phyloP scores from a whole-genome alignment of 768 basidiomycete genomes.

The Pleurotus cornucopiae region DNA sequence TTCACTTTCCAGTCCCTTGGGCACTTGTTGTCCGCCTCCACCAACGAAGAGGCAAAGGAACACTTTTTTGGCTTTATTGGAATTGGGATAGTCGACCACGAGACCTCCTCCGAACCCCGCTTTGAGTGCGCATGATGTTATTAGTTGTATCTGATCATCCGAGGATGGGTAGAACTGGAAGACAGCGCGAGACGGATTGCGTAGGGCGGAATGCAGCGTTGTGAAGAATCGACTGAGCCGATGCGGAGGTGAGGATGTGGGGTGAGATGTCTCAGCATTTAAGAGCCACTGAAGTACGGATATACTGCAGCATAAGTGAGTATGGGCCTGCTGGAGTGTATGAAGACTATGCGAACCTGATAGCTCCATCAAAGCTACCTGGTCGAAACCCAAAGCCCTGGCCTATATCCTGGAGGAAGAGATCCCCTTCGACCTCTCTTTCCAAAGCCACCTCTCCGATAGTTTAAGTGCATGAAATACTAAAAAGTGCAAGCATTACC shows the following conservation, averaged over 20 bases:
- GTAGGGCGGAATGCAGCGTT: slow-evolving; percentile 80
- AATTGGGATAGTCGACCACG: slow-evolving; percentile 96
- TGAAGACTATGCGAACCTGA: slow-evolving; percentile 53
- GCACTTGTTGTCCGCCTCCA: slow-evolving; percentile 62
- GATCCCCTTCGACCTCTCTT: slow-evolving; percentile 91
- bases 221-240: slow-evolving; percentile 88
- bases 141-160: slow-evolving; percentile 95
- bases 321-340: background rate
- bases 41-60: slow-evolving; percentile 94
- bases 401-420: slow-evolving; percentile 96
- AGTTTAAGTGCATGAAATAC: background rate
- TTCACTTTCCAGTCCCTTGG: slow-evolving; percentile 72
- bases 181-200: slow-evolving; percentile 81
- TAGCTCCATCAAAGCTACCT: slow-evolving; percentile 96
- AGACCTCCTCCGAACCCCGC: slow-evolving; percentile 97
- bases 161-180: slow-evolving; percentile 96
- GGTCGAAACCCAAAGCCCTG: slow-evolving; percentile 97
- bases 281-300: slow-evolving; percentile 99
- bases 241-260: slow-evolving; percentile 84
- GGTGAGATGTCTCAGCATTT: slow-evolving; percentile 91
- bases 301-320: slow-evolving; percentile 49
- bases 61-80: slow-evolving; percentile 91
- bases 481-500: slow-evolving; percentile 39
- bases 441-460: slow-evolving; percentile 87
- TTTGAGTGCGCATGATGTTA: slow-evolving; percentile 87